Evolutionary conservation across 2,329 filamentous ascomycete genomes (phyloP), one percentile per base, ranked within the genome.

Genomic region (Paradendryphiella salina): DNA sequence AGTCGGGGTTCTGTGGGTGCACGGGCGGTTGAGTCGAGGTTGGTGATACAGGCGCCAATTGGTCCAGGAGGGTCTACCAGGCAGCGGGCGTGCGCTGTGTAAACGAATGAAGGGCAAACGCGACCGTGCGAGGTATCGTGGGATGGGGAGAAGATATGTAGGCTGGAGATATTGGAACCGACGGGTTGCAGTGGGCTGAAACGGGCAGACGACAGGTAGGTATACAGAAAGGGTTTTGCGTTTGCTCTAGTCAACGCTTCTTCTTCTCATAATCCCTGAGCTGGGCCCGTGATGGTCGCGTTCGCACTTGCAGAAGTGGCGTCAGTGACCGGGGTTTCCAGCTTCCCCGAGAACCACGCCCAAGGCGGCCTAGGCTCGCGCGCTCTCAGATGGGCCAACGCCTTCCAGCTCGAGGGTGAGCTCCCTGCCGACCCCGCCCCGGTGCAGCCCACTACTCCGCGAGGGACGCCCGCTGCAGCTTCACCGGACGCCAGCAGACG

Each of bases 201-300:
- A 33, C 54, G 57, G 54, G 56, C 59, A 52, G 49, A 36, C 32
- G 26, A 33, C 50, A 34, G 45, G 46, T 52, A 49, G 50, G 50
- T 52, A 52, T 52, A 52, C 50, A 39, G 50, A 57, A 65, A 60
- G 58, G 62, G 61, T 63, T 65, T 65, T 63, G 57, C 57, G 56
- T 59, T 63, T 60, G 50, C 47, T 51, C 48, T 54, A 54, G 54
- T 39, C 49, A 44, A 54, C 46, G 49, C 21, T 50, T 49, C 44
- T 39, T 42, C 44, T 29, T 10, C 14, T 14, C 38, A 23, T 37
- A 14, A 52, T 49, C 50, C 49, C 38, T 48, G 50, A 29, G 20
- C 11, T 18, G 33, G 51, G 46, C 51, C 51, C 40, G 46, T 50
- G 46, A 49, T 51, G 52, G 52, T 38, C 47, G 34, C 35, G 26